Conservation (phyloP, 2,329 filamentous ascomycete genomes). For the Chlorencoelia australis region DNA sequence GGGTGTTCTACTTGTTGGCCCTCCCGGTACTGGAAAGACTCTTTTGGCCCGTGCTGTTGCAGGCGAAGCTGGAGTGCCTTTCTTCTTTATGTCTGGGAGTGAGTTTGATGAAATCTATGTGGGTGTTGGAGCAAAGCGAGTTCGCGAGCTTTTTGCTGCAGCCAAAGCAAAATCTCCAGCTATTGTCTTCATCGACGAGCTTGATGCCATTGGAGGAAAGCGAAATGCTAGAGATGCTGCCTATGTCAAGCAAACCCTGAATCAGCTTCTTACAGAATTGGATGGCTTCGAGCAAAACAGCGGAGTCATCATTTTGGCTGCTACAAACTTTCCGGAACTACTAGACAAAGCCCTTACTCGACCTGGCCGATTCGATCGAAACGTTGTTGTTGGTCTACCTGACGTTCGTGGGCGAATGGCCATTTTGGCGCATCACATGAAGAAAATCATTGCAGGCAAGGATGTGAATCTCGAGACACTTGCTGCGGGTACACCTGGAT, state of each 20-base stretch:
- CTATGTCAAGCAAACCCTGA: conserved; percentile 94
- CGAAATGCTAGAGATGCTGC: conserved; percentile 86
- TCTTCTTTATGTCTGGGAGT: conserved; percentile 99
- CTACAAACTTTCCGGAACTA: conserved; percentile 90
- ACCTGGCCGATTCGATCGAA: conserved; percentile 90
- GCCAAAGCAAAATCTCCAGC: conserved; percentile 79
- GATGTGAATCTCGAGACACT: conserved; percentile 79
- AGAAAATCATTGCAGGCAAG: conserved; percentile 71
- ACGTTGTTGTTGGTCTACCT: conserved; percentile 78
- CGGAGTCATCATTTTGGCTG: conserved; percentile 89
- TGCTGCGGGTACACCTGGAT: conserved; percentile 79
- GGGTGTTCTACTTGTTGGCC: conserved; percentile 87
- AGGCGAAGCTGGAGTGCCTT: conserved; percentile 92
- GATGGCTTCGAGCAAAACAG: conserved; percentile 95
- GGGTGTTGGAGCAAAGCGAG: conserved; percentile 90
- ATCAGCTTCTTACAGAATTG: conserved; percentile 91
- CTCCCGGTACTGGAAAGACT: conserved; percentile 95
- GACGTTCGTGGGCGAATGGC: conserved; percentile 89
- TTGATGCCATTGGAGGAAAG: conserved; percentile 90
- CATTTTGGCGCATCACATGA: conserved; percentile 88
- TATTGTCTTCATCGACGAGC: conserved; percentile 92
- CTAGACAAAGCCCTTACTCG: conserved; percentile 91
- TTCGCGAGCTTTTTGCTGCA: conserved; percentile 80
- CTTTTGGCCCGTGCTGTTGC: conserved; percentile 90
- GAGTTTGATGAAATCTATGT: conserved; percentile 99